A percentile compares a stretch with the other conserved stretches of the same genome.
phyloP scores from a whole-genome alignment of 2,329 filamentous ascomycete species.

The Fusarium sp. region DNA sequence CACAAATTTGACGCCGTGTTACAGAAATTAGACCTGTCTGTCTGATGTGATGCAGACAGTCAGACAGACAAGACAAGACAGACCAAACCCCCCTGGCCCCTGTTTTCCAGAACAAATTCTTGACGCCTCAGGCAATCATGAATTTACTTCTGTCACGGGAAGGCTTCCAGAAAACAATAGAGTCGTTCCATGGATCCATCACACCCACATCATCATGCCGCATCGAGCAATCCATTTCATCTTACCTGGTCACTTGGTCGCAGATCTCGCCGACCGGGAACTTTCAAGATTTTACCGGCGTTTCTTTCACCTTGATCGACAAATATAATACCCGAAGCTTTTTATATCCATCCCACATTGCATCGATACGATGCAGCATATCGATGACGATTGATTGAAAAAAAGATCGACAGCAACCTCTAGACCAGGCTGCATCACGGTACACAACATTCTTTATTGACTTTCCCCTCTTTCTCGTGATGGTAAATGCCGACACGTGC shows the following conservation, averaged over 20 bases:
- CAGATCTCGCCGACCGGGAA: conserved; percentile 38
- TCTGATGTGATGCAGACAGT: conserved; percentile 26
- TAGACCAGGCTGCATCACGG: conserved; percentile 2
- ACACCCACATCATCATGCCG: conserved; percentile 32
- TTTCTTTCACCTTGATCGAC: conserved; percentile 31
- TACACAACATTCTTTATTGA: conserved; percentile 8
- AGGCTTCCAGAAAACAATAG: conserved; percentile 39
- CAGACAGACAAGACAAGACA: conserved; percentile 7
- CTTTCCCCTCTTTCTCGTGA: conserved; percentile 26
- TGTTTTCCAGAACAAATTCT: conserved; percentile 37
- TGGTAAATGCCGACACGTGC: conserved; percentile 27
- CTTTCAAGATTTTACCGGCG: conserved; percentile 30
- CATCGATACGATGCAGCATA: conserved; percentile 4
- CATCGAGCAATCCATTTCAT: conserved; percentile 26
- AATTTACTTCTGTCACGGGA: conserved; percentile 33
- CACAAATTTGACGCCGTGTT: conserved; percentile 12
- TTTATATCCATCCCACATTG: conserved; percentile 10
- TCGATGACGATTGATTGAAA: conserved; percentile 30
- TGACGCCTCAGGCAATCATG: conserved; percentile 28
- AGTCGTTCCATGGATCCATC: conserved; percentile 37
- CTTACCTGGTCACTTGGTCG: conserved; percentile 30
- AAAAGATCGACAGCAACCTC: conserved; percentile 24
- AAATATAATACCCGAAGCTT: conserved; percentile 3
- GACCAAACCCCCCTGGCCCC: conserved; percentile 10
- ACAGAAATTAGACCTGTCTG: conserved; percentile 11